Evolutionary conservation across 2,329 filamentous ascomycete species (phyloP).

Genomic region (Hypoxylon sp.): DNA sequence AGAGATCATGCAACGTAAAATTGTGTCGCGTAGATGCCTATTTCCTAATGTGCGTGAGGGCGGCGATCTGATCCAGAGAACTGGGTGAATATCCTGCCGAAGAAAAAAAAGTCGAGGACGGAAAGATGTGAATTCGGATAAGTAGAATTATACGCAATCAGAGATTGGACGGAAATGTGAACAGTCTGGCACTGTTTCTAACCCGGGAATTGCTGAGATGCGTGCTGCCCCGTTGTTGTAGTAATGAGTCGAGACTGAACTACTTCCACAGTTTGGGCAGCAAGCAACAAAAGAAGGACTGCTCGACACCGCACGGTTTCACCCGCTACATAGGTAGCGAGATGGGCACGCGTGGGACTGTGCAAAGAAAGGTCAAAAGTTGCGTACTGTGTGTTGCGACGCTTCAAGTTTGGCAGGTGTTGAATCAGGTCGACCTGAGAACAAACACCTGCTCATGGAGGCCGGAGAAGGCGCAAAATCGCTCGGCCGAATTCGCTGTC

Average conservation of each 20-base stretch:
- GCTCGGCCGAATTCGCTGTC: not conserved
- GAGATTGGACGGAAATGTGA: not conserved
- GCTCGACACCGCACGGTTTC: not conserved
- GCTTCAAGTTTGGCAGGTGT: slow-evolving; percentile 1
- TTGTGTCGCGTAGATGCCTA: not conserved
- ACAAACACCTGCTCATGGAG: slow-evolving; percentile 18
- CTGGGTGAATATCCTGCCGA: not conserved
- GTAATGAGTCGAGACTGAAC: slow-evolving; percentile 1
- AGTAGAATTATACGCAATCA: not conserved
- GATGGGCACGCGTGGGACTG: not conserved
- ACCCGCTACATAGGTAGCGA: not conserved
- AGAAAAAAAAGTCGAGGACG: not conserved
- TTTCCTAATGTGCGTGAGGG: not conserved
- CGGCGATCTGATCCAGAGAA: not conserved
- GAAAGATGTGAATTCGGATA: not conserved
- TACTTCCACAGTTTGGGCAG: not conserved
- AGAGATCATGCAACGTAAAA: not conserved
- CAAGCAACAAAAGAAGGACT: not conserved
- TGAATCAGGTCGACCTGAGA: slow-evolving; percentile 10
- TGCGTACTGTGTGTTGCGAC: not conserved
- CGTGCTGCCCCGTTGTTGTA: not conserved
- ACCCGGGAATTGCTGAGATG: not conserved
- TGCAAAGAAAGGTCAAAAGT: slow-evolving; percentile 18
- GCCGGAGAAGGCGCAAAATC: not conserved
- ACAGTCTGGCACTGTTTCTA: not conserved